Percentiles rank a stretch among this genome's conserved stretches.
phyloP scores from a whole-genome alignment of 805 yeast genomes.

The Suhomyces prunicola region DNA sequence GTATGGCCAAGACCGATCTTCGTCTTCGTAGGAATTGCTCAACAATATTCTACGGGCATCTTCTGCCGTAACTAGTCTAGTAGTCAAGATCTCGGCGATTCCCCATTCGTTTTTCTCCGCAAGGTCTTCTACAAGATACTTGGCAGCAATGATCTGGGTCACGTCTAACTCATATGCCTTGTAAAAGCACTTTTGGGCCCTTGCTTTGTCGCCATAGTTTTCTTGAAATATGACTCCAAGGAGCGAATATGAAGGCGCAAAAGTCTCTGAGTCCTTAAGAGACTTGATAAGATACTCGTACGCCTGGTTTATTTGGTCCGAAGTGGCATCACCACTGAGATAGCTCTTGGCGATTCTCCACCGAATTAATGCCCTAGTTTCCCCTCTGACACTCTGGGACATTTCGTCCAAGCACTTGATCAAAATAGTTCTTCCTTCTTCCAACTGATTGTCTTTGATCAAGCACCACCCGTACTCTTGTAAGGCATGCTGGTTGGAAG shows the following conservation, averaged over 20 bases:
- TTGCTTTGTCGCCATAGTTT: conserved; percentile 51
- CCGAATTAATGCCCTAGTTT: conserved; percentile 54
- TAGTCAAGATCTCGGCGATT: conserved; percentile 70
- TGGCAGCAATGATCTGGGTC: conserved; percentile 72
- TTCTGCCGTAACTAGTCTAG: conserved; percentile 62
- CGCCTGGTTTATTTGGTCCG: conserved; percentile 41
- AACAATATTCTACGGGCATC: conserved; percentile 49
- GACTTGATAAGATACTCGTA: conserved; percentile 59
- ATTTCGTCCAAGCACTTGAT: conserved; percentile 36
- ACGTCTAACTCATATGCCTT: conserved; percentile 87
- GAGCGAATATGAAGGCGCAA: conserved; percentile 78
- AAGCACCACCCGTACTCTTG: conserved; percentile 79
- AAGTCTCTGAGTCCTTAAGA: conserved; percentile 58
- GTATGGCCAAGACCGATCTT: conserved; percentile 75
- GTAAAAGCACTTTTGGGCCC: conserved; percentile 83
- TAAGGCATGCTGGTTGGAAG: conserved; percentile 56
- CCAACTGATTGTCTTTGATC: conserved; percentile 49
- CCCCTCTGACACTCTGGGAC: conserved; percentile 48
- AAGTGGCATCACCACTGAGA: conserved; percentile 21
- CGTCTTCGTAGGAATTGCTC: conserved; percentile 23
- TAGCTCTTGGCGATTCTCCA: conserved; percentile 77
- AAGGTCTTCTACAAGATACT: conserved; percentile 66
- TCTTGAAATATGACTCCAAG: conserved; percentile 72
- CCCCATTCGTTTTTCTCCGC: conserved; percentile 76
- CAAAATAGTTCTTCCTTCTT: conserved; percentile 53